Conservation (phyloP, 352 stramenopile species). For the Phytophthora colocasiae region DNA sequence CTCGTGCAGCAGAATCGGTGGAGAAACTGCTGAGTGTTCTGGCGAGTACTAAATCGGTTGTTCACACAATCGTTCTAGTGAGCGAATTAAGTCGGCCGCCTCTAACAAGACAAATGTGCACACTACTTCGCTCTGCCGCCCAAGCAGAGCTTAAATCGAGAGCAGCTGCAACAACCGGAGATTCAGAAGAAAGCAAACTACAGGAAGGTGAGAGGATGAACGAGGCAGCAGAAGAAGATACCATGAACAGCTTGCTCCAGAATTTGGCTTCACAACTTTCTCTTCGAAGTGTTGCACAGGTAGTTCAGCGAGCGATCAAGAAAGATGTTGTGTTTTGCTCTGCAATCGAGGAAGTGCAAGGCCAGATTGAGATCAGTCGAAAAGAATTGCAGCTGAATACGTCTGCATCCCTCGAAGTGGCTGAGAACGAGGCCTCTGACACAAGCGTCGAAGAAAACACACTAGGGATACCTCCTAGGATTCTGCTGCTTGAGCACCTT, state of each 20-base stretch:
- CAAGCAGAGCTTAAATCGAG: conserved; percentile 13
- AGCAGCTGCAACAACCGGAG: neutral
- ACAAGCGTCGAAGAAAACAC: neutral
- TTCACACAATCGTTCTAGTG: conserved; percentile 51
- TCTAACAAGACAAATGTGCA: conserved; percentile 53
- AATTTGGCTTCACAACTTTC: conserved; percentile 38
- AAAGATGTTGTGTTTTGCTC: conserved; percentile 45
- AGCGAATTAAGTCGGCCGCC: conserved; percentile 61
- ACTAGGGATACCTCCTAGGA: conserved; percentile 16
- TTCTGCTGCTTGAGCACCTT: conserved; percentile 58
- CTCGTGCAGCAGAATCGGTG: conserved; percentile 33
- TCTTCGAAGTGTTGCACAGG: conserved; percentile 32
- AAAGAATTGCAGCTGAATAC: conserved; percentile 13
- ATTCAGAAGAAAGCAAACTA: conserved; percentile 4
- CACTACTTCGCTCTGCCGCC: conserved; percentile 33
- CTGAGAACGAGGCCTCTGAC: neutral
- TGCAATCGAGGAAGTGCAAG: conserved; percentile 32
- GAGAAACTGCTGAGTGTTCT: conserved; percentile 28
- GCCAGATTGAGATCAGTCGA: conserved; percentile 20
- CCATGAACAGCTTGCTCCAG: conserved; percentile 15
- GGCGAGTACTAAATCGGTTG: neutral
- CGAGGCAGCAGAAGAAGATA: conserved; percentile 9
- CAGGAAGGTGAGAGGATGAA: neutral
- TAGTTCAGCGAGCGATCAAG: conserved; percentile 47
- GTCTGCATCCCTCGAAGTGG: conserved; percentile 4